Conservation (phyloP, 2,329 filamentous ascomycete genomes). For the Xylaria sp. region DNA sequence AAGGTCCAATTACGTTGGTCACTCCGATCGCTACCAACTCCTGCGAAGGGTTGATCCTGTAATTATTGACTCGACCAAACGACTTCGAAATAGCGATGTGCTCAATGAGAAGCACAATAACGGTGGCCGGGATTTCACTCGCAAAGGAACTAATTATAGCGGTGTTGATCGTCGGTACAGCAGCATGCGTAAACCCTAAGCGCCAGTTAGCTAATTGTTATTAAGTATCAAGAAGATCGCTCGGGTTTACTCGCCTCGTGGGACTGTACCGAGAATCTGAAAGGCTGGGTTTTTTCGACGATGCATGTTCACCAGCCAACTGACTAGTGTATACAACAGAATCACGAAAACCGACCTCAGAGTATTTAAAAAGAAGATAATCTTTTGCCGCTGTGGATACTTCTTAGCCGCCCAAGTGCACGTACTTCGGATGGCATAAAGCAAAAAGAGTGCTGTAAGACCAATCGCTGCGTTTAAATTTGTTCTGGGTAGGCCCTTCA, state of each 20-base stretch:
- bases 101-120: conserved; percentile 96
- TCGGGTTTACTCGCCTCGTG: conserved; percentile 67
- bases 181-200: conserved; percentile 81
- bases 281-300: conserved; percentile 73
- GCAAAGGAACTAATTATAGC: conserved; percentile 75
- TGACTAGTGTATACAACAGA: conserved; percentile 89
- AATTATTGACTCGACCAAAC: conserved; percentile 95
- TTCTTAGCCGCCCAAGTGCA: conserved; percentile 76
- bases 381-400: conserved; percentile 74
- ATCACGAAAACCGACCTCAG: conserved; percentile 93
- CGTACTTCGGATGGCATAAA: conserved; percentile 77
- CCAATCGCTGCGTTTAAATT: conserved; percentile 88
- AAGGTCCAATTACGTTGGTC: conserved; percentile 88
- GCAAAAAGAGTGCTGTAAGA: conserved; percentile 79
- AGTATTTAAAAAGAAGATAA: conserved; percentile 91
- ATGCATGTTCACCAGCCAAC: conserved; percentile 82
- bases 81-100: conserved; percentile 98
- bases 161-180: conserved; percentile 74
- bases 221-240: not conserved
- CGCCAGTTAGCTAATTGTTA: conserved; percentile 39
- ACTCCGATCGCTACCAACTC: conserved; percentile 95
- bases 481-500: conserved; percentile 75
- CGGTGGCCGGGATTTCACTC: conserved; percentile 80
- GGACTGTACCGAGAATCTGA: conserved; percentile 79
- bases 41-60: conserved; percentile 93